A percentile compares a stretch with the other conserved stretches of the same genome.
phyloP scores from a whole-genome alignment of 176 grass and related monocot genomes.

The Carex parvula region DNA sequence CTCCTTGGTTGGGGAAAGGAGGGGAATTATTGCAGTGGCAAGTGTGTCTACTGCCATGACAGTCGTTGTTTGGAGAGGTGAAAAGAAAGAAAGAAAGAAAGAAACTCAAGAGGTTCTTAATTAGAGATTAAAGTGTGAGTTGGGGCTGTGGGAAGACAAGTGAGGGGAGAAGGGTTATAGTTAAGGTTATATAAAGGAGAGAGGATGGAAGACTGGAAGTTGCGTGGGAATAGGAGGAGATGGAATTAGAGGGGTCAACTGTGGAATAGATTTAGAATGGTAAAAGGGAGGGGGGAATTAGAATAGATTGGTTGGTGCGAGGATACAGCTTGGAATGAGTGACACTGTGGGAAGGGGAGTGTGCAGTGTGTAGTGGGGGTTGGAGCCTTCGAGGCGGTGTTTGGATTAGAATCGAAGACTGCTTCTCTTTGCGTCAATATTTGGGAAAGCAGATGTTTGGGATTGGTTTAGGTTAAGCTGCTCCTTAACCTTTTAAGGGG shows the following conservation, averaged over 20 bases:
- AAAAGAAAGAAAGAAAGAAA: background rate
- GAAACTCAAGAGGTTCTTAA: background rate
- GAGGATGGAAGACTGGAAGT: slow-evolving; percentile 4
- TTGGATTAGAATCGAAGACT: slow-evolving; percentile 15
- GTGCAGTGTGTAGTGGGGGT: slow-evolving; percentile 17
- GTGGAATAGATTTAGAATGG: slow-evolving; percentile 38
- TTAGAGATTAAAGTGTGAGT: background rate
- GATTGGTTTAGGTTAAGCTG: background rate
- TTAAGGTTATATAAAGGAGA: slow-evolving; percentile 37
- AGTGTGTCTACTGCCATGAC: background rate
- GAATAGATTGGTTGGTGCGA: slow-evolving; percentile 24
- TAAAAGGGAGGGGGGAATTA: slow-evolving; percentile 13
- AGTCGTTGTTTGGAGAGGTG: background rate
- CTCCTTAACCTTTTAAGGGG: background rate
- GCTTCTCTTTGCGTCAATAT: slow-evolving; percentile 27
- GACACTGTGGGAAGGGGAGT: slow-evolving; percentile 20
- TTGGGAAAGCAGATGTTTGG: background rate
- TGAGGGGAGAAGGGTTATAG: slow-evolving; percentile 29
- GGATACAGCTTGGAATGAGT: slow-evolving; percentile 31
- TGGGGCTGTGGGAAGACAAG: slow-evolving; percentile 24
- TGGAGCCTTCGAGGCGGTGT: background rate
- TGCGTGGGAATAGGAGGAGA: slow-evolving; percentile 24
- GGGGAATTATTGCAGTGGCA: slow-evolving; percentile 5
- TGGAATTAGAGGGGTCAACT: slow-evolving; percentile 33
- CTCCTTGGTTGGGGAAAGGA: slow-evolving; percentile 6